Evolutionary conservation across 352 stramenopile genomes (phyloP), one percentile per base, ranked within the genome.

Genomic region (Phytophthora sansomeana): DNA sequence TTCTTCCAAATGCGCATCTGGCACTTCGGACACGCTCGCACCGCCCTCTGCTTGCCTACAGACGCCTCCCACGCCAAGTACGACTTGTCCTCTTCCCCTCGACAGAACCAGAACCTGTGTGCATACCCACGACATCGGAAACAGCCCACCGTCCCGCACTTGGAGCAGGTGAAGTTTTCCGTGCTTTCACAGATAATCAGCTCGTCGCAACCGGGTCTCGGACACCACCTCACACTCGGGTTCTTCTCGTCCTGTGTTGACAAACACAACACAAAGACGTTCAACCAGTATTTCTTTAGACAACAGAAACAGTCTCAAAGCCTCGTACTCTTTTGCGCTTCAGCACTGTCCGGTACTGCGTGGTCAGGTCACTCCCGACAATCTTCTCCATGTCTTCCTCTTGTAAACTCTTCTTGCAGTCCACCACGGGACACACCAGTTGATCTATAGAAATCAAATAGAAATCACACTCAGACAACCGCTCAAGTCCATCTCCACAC

Each of bases 1-100:
- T 73, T 85, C 69, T 91, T 92, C 84, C 84, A 92, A 53, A 92
- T 92, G 42, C 80, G 74, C 74, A 92, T 88, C 10, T 76, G 56
- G 46, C 84, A 92, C 16, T 78, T 69, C 9, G 84, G 84, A 61
- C 84, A 91, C 8, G 67, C 62, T 6, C 84, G 84, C 32, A 92
- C 81, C 3, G 81, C 72, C 10, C 74, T 76, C 9, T 71, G 55
- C 29, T 78, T 74, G 33, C 81, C 81, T 32, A 92, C 76, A 7
- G 80, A 90, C 28, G 73, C 76, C 50, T 90, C 80, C 84, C 84
- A 92, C 11, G 52, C 49, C 33, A 74, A 32, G 55, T 89, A 92
- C 36, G 81, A 90, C 58, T 72, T 63, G 63, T 92, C 83, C 29
- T 78, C 64, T 43, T 68, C 50, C 21, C 72, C 65, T 5, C 70